Evolutionary conservation across 1,284 basidiomycete species (phyloP).

Genomic region (Cryptococcus sp.): DNA sequence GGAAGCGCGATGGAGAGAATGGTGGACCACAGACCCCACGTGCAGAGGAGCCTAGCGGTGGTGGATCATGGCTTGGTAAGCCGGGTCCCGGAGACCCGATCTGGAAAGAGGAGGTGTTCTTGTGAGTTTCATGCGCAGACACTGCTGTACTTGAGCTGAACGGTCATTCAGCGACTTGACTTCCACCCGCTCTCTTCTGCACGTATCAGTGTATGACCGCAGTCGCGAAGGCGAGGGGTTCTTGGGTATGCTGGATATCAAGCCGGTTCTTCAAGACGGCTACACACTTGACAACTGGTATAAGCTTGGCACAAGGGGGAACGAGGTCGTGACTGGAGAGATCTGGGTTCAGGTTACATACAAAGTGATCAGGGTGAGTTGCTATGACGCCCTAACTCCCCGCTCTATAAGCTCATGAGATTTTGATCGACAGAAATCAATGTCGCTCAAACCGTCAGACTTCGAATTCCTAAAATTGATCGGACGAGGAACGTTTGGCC

Average conservation of each 20-base stretch:
- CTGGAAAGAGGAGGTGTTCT: slow-evolving; percentile 98
- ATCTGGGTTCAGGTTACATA: slow-evolving; percentile 94
- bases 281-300: slow-evolving; percentile 97
- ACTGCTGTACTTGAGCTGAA: background rate
- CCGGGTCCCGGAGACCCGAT: slow-evolving; percentile 73
- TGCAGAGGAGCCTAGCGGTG: slow-evolving; percentile 32
- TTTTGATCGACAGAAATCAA: slow-evolving; percentile 63
- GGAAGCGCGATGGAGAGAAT: slow-evolving; percentile 44
- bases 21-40: slow-evolving; percentile 51
- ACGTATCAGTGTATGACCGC: slow-evolving; percentile 92
- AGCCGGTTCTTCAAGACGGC: slow-evolving; percentile 84
- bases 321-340: slow-evolving; percentile 83
- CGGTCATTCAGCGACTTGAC: slow-evolving; percentile 77
- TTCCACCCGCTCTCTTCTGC: slow-evolving; percentile 80
- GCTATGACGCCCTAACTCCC: background rate
- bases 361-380: slow-evolving; percentile 79
- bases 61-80: slow-evolving; percentile 45
- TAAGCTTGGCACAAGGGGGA: slow-evolving; percentile 75
- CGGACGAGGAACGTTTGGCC: slow-evolving; percentile 97
- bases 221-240: slow-evolving; percentile 79
- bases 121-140: slow-evolving; percentile 63
- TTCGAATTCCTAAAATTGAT: slow-evolving; percentile 99
- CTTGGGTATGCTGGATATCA: slow-evolving; percentile 88
- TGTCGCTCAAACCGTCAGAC: slow-evolving; percentile 81
- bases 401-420: background rate